Conservation (phyloP, 148 eudicot species). For the Polygonum maritimum region DNA sequence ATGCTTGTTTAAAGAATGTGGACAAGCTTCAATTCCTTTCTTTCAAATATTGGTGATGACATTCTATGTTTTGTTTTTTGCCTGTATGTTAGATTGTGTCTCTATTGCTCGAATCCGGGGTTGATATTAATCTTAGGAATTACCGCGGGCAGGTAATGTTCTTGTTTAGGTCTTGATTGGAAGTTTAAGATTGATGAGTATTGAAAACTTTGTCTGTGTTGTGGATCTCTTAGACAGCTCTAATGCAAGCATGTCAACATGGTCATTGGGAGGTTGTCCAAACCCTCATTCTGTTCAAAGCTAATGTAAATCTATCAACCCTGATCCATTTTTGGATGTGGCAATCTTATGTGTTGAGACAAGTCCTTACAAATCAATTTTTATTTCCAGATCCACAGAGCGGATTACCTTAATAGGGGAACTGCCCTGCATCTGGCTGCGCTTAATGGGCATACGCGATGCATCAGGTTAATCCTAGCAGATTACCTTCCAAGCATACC, state of each 20-base stretch:
- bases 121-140: conserved; percentile 83
- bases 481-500: conserved; percentile 86
- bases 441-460: conserved; percentile 78
- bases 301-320: conserved; percentile 47
- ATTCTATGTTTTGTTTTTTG: conserved; percentile 14
- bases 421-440: conserved; percentile 98
- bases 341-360: background rate
- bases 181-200: background rate
- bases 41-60: conserved; percentile 7
- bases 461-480: conserved; percentile 77
- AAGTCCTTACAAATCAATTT: background rate
- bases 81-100: conserved; percentile 55
- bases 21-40: background rate
- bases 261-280: conserved; percentile 99
- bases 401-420: conserved; percentile 87
- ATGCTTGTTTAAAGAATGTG: background rate
- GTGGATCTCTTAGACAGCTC: conserved; percentile 58
- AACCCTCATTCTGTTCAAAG: conserved; percentile 68
- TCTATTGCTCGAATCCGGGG: conserved; percentile 81
- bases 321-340: conserved; percentile 8
- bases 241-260: conserved; percentile 98
- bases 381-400: conserved; percentile 63
- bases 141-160: conserved; percentile 85
- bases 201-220: background rate
- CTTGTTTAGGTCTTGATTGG: background rate